phyloP scores from a whole-genome alignment of 257 asterid genomes.

The Verbascum thapsus region DNA sequence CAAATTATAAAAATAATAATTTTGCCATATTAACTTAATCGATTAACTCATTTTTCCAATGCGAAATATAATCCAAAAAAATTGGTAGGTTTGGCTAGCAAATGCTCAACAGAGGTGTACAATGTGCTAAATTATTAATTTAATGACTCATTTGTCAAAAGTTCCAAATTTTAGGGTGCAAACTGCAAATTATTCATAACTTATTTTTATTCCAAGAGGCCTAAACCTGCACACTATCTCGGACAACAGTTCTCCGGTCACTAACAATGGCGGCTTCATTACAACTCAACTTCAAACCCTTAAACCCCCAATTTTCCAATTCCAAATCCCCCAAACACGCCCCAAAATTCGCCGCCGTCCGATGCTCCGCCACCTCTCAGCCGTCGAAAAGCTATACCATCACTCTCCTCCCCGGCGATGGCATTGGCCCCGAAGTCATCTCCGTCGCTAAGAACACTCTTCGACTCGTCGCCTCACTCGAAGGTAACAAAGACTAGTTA shows the following conservation, averaged over 20 bases:
- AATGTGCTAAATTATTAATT: no score
- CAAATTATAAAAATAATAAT: no score
- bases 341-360: slow-evolving; percentile 44
- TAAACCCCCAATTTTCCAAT: slow-evolving; percentile 31
- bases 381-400: slow-evolving; percentile 62
- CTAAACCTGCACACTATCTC: no score
- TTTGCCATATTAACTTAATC: no score
- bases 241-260: background rate
- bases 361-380: slow-evolving; percentile 64
- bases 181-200: no score
- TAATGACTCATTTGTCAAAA: no score
- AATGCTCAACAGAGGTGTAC: no score
- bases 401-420: slow-evolving; percentile 95
- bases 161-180: no score
- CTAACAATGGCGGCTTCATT: slow-evolving; percentile 68
- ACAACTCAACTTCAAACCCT: slow-evolving; percentile 46
- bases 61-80: no score
- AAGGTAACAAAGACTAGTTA: slow-evolving; percentile 47
- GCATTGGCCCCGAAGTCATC: slow-evolving; percentile 95
- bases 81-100: no score
- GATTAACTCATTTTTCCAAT: no score
- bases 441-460: slow-evolving; percentile 79
- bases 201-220: no score
- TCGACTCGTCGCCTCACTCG: slow-evolving; percentile 59
- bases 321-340: slow-evolving; percentile 35